These are phyloP conservation scores for Claviceps maximensis DNA, from an alignment of 2,329 filamentous ascomycete genomes.

Conservation along the genomic window DNA sequence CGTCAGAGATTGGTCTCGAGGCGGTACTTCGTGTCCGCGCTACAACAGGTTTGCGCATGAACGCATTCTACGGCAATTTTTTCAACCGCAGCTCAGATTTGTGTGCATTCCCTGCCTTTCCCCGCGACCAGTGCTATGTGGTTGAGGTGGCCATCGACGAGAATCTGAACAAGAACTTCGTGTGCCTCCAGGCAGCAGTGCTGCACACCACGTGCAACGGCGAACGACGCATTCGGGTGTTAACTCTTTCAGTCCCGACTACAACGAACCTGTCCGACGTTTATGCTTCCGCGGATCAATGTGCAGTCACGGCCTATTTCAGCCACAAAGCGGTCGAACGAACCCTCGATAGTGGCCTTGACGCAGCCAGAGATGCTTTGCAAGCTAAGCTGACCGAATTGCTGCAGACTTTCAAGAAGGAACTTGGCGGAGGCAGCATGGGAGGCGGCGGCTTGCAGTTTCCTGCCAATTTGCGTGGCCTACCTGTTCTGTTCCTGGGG, in stretches of 20 bases:
- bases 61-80: conserved; percentile 97
- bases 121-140: conserved; percentile 91
- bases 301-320: conserved; percentile 86
- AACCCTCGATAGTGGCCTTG: conserved; percentile 70
- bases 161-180: conserved; percentile 76
- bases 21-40: conserved; percentile 91
- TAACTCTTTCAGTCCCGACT: conserved; percentile 86
- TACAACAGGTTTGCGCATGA: conserved; percentile 90
- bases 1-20: conserved; percentile 88
- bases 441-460: conserved; percentile 89
- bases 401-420: conserved; percentile 90
- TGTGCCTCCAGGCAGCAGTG: conserved; percentile 88
- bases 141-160: conserved; percentile 98
- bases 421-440: conserved; percentile 90
- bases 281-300: conserved; percentile 90
- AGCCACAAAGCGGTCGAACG: conserved; percentile 96
- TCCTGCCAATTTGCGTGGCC: conserved; percentile 76
- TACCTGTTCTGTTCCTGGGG: conserved; percentile 84
- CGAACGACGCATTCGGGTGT: conserved; percentile 83
- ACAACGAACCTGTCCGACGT: conserved; percentile 82
- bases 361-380: conserved; percentile 79
- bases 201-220: conserved; percentile 97
- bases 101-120: conserved; percentile 95
- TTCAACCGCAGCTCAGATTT: conserved; percentile 97
- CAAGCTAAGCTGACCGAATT: conserved; percentile 88